phyloP scores from a whole-genome alignment of 1,284 basidiomycete genomes.

The Coriolopsis trogii region DNA sequence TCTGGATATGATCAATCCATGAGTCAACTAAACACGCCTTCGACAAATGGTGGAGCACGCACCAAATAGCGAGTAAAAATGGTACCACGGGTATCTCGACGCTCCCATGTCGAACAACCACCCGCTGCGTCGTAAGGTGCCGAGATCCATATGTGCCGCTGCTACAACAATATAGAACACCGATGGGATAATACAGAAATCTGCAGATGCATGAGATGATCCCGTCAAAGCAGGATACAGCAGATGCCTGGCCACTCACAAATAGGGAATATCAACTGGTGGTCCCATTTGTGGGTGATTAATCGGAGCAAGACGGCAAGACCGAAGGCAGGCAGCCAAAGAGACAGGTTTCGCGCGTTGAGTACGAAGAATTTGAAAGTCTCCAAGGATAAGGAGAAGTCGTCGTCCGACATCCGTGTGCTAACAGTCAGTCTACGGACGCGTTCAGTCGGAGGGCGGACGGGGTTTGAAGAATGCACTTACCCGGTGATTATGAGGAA shows the following conservation, averaged over 20 bases:
- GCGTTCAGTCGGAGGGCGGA: not conserved
- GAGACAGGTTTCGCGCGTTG: slow-evolving; percentile 59
- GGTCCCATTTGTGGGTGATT: slow-evolving; percentile 81
- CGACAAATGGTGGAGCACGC: slow-evolving; percentile 27
- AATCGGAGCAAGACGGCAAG: slow-evolving; percentile 82
- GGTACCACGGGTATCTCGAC: slow-evolving; percentile 74
- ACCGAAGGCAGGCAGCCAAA: slow-evolving; percentile 79
- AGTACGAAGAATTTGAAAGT: slow-evolving; percentile 68
- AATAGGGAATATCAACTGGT: slow-evolving; percentile 91
- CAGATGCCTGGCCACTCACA: too few relatives aligned
- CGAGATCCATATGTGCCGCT: slow-evolving; percentile 66
- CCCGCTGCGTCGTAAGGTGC: slow-evolving; percentile 62
- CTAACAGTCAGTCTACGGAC: slow-evolving; percentile 88
- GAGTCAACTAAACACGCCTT: not conserved
- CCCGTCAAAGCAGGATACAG: too few relatives aligned
- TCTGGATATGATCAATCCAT: slow-evolving; percentile 43
- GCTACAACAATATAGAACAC: slow-evolving; percentile 85
- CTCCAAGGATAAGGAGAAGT: slow-evolving; percentile 70
- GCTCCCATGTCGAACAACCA: slow-evolving; percentile 90
- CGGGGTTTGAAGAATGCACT: slow-evolving; percentile 21
- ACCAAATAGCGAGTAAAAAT: slow-evolving; percentile 82
- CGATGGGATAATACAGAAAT: slow-evolving; percentile 84
- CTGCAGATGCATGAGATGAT: too few relatives aligned
- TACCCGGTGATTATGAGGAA: slow-evolving; percentile 91
- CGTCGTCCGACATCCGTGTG: slow-evolving; percentile 82